Conservation (phyloP, 441 rosid genomes). For the Brassica balearica region DNA sequence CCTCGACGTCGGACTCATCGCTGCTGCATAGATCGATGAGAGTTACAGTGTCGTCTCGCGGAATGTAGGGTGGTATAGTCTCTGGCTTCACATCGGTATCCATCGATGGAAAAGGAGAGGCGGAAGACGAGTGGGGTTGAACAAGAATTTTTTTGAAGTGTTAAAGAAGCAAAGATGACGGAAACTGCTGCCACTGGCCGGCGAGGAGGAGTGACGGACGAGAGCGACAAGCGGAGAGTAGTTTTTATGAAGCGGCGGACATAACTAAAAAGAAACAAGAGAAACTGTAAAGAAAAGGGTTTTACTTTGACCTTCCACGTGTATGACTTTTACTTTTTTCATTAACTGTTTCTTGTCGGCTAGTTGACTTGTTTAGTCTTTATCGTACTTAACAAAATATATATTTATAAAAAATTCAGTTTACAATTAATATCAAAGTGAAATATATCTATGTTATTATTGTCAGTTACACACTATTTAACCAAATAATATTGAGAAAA, state of each 20-base stretch:
- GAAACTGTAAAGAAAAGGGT: neutral
- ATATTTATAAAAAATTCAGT: too few relatives aligned
- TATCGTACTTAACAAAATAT: neutral
- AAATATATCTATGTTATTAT: too few relatives aligned
- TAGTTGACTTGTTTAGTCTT: neutral
- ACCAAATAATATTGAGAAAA: too few relatives aligned
- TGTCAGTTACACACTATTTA: too few relatives aligned
- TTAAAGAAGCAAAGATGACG: neutral
- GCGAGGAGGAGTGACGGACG: too few relatives aligned
- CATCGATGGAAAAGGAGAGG: conserved; percentile 24
- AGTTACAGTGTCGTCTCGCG: conserved; percentile 21
- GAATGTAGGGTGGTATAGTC: conserved; percentile 19
- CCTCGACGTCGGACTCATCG: conserved; percentile 54
- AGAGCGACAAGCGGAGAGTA: too few relatives aligned
- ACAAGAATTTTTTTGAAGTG: too few relatives aligned
- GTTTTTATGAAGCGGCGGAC: neutral
- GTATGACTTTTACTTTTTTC: neutral
- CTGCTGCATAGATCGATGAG: conserved; percentile 62
- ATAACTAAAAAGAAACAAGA: neutral
- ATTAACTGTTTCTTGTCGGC: neutral
- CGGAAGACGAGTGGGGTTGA: too few relatives aligned
- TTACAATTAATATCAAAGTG: too few relatives aligned
- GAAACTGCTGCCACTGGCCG: neutral
- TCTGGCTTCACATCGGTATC: conserved; percentile 51
- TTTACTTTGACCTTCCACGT: neutral